Base-by-base conservation (phyloP, 768 basidiomycete species). In the Psilocybe azurescens region DNA sequence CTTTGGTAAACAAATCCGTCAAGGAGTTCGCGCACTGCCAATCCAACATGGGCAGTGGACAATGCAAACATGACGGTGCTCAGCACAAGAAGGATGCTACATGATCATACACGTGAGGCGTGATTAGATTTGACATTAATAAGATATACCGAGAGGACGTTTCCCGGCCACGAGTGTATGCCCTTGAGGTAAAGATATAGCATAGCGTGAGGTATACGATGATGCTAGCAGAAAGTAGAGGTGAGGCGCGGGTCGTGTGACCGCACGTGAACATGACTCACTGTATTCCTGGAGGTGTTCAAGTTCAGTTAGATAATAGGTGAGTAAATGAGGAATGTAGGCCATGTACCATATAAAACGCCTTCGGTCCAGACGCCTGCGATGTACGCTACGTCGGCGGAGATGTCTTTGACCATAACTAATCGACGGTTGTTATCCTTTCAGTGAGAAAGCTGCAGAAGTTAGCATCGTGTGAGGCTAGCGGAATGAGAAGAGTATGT, bases 351-450 rank as follows among this genome's bases (percentile, higher is more conserved):
- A 54, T 72, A 74, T 11, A 74, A 44, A 28, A 74, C 68, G 14
- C 70, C 73, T 56, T 74, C 71, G 33, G 68, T 65, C 73, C 73
- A 74, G n/a, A 74, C 65, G 11, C 71, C 73, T n/a, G 68, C 70
- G 29, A 74, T 70, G 59, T 74, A 74, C 9, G 71, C 69, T 39
- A 72, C 73, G 59, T 72, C 71, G 4, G 71, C 70, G 46, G 70
- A 61, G 39, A 74, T 70, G 58, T 74, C 73, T 46, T 69, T 59
- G 20, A 62, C 62, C 73, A 74, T 74, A 48, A 11, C 9, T 62
- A 64, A 24, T 80, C 73, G 0, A 24, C 24, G 24, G 24, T 24
- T 24, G 24, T 24, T 24, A 24, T 24, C 24, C 24, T 24, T 24
- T 24, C 24, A 24, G 24, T 24, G 24, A 2, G 24, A 24, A 24